Evolutionary conservation across 1,284 basidiomycete species (phyloP).

Genomic region (Salmacisia buchloeana): DNA sequence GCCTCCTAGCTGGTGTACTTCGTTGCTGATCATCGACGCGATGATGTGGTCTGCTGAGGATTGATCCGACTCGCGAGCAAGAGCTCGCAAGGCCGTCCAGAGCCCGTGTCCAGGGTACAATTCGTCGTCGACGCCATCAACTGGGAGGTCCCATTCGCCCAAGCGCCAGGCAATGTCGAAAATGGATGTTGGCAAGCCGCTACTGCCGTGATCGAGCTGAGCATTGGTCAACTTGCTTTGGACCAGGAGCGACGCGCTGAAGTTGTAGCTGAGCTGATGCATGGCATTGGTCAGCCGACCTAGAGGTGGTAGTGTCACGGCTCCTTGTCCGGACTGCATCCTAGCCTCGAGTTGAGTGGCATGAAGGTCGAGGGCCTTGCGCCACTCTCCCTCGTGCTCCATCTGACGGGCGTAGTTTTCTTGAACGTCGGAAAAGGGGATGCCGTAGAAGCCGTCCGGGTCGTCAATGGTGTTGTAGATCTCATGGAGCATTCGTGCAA

Average conservation of each 20-base stretch:
- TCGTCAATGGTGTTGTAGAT: slow-evolving; percentile 94
- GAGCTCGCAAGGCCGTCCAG: slow-evolving; percentile 67
- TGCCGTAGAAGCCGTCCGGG: slow-evolving; percentile 95
- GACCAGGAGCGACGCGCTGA: background rate
- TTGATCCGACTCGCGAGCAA: slow-evolving; percentile 55
- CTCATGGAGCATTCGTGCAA: slow-evolving; percentile 63
- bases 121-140: slow-evolving; percentile 29
- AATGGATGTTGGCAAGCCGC: too few species aligned
- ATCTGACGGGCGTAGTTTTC: slow-evolving; percentile 75
- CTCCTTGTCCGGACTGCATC: background rate
- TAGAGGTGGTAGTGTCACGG: background rate
- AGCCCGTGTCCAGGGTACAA: slow-evolving; percentile 60
- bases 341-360: slow-evolving; percentile 67
- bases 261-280: slow-evolving; percentile 77
- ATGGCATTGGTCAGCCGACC: slow-evolving; percentile 57
- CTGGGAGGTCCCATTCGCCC: slow-evolving; percentile 72
- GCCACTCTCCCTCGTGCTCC: slow-evolving; percentile 87
- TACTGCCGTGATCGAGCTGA: too few species aligned
- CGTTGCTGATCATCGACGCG: slow-evolving; percentile 13
- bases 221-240: background rate
- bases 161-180: slow-evolving; percentile 84
- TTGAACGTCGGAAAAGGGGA: slow-evolving; percentile 68
- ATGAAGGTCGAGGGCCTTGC: slow-evolving; percentile 80
- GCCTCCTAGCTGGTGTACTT: slow-evolving; percentile 23
- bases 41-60: slow-evolving; percentile 17